These are phyloP conservation scores for Pyrenopolyporus hunteri DNA, from an alignment of 495 filamentous ascomycete species.

Conservation along the genomic window DNA sequence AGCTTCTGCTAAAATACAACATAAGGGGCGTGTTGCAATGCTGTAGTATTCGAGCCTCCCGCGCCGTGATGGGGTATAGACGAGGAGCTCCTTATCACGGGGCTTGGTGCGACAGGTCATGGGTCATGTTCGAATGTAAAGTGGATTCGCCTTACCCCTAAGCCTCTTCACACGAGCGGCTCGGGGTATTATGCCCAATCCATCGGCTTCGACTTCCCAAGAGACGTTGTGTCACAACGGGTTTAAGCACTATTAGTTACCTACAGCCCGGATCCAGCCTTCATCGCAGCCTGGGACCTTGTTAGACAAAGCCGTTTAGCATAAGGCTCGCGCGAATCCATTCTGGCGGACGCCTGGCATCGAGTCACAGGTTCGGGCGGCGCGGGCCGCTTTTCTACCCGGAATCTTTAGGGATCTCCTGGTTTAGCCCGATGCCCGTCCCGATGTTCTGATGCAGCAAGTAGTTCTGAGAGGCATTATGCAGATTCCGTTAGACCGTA, in stretches of 20 bases:
- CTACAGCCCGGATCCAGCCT: neutral
- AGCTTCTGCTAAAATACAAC: slow-evolving; percentile 30
- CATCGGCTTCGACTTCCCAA: neutral
- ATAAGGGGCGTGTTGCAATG: slow-evolving; percentile 8
- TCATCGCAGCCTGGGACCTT: neutral
- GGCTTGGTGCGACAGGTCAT: neutral
- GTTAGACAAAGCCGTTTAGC: neutral
- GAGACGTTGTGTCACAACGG: neutral
- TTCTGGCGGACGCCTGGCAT: slow-evolving; percentile 14
- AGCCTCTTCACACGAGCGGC: neutral
- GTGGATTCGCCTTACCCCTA: slow-evolving; percentile 4
- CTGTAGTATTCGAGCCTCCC: slow-evolving; percentile 14
- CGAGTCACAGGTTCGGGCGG: slow-evolving; percentile 22
- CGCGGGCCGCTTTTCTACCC: slow-evolving; percentile 29
- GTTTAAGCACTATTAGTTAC: neutral
- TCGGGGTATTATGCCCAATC: slow-evolving; percentile 8
- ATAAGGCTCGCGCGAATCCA: slow-evolving; percentile 17
- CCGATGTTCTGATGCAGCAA: slow-evolving; percentile 18
- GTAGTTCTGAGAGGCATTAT: neutral
- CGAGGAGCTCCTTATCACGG: slow-evolving; percentile 5
- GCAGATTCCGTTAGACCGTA: neutral
- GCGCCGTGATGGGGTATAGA: slow-evolving; percentile 2
- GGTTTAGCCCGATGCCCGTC: neutral
- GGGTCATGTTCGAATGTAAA: slow-evolving; percentile 2
- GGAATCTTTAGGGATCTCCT: slow-evolving; percentile 1